Percentiles rank a stretch among this genome's conserved stretches.
Conservation (phyloP, 2,329 filamentous ascomycete genomes). For the Trichoderma endophyticum region DNA sequence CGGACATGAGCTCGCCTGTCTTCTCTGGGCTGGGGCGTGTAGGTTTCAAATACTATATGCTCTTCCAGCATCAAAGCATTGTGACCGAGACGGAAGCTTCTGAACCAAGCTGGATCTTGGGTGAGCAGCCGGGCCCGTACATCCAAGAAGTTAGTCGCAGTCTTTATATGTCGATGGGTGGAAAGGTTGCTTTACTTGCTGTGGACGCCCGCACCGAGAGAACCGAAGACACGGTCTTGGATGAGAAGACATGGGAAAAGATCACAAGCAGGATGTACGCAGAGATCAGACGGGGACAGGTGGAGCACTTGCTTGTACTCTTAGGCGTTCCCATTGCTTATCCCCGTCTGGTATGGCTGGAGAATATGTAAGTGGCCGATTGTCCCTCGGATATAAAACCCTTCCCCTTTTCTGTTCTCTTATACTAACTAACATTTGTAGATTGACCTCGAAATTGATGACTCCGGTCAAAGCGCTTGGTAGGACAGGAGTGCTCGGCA, state of each 20-base stretch:
- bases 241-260: slow-evolving; percentile 76
- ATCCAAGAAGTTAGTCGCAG: slow-evolving; percentile 84
- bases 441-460: slow-evolving; percentile 79
- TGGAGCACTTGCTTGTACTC: slow-evolving; percentile 85
- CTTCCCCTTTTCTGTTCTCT: not conserved
- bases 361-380: slow-evolving; percentile 57
- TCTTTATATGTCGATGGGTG: slow-evolving; percentile 79
- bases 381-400: too few relatives aligned
- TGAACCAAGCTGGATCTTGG: slow-evolving; percentile 90
- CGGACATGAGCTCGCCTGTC: slow-evolving; percentile 86
- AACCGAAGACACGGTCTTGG: slow-evolving; percentile 76
- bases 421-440: slow-evolving; percentile 39
- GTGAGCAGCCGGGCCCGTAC: slow-evolving; percentile 77
- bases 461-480: slow-evolving; percentile 86
- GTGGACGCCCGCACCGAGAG: slow-evolving; percentile 90
- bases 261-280: slow-evolving; percentile 81
- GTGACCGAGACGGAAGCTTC: slow-evolving; percentile 73
- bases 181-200: slow-evolving; percentile 75
- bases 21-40: slow-evolving; percentile 87
- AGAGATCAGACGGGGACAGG: slow-evolving; percentile 79
- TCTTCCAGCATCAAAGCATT: slow-evolving; percentile 95
- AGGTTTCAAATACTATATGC: slow-evolving; percentile 97
- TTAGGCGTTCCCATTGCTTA: slow-evolving; percentile 82
- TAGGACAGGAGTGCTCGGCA: slow-evolving; percentile 74
- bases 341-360: slow-evolving; percentile 68